phyloP scores from a whole-genome alignment of 2,329 filamentous ascomycete genomes.

The Keithomyces neogunnii region DNA sequence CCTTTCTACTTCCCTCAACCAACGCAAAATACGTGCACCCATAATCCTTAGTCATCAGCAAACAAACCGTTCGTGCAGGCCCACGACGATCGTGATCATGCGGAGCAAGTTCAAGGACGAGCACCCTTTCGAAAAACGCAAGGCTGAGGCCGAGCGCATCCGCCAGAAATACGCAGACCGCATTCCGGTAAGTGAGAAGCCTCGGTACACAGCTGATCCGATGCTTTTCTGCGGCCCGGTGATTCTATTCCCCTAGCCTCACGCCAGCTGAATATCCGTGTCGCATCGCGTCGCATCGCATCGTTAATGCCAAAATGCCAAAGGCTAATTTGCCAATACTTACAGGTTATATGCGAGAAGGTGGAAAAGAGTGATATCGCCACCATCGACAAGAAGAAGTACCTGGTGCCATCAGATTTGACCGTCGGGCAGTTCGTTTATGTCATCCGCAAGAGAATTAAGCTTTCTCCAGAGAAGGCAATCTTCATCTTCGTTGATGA shows the following conservation, averaged over 20 bases:
- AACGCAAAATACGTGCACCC: background rate
- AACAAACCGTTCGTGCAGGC: slow-evolving; percentile 9
- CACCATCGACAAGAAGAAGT: slow-evolving; percentile 99
- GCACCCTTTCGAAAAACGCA: slow-evolving; percentile 99
- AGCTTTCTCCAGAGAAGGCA: slow-evolving; percentile 98
- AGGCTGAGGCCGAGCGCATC: slow-evolving; percentile 98
- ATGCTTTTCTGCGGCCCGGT: background rate
- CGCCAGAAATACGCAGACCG: slow-evolving; percentile 98
- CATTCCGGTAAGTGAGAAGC: slow-evolving; percentile 70
- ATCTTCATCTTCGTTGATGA: slow-evolving; percentile 99
- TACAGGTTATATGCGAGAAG: slow-evolving; percentile 97
- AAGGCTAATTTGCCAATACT: background rate
- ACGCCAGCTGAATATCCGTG: background rate
- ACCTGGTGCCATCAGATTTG: slow-evolving; percentile 92
- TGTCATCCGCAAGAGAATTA: slow-evolving; percentile 99
- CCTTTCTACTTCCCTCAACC: background rate
- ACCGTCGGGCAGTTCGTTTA: slow-evolving; percentile 99
- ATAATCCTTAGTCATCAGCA: background rate
- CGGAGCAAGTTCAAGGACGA: slow-evolving; percentile 99
- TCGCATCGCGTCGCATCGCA: background rate
- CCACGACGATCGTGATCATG: slow-evolving; percentile 53
- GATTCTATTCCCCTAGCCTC: background rate
- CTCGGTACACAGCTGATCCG: background rate
- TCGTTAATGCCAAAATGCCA: background rate
- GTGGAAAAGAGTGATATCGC: slow-evolving; percentile 99